Base-by-base conservation (phyloP, 441 rosid genomes). In the Adansonia gregorii region DNA sequence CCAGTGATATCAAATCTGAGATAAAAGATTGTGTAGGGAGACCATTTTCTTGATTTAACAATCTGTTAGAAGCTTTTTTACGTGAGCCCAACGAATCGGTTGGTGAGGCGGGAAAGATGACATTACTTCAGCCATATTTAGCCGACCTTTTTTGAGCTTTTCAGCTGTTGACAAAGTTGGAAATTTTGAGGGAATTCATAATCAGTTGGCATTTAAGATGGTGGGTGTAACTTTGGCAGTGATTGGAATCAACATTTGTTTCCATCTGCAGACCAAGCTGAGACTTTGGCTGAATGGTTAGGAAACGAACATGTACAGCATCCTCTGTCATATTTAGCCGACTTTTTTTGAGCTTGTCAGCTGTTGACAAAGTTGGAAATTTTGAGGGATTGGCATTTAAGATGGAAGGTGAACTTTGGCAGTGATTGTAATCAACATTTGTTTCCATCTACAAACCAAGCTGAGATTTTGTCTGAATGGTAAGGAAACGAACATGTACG, bases 381-480 rank as follows among this genome's bases (percentile, higher is more conserved):
- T 65, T 87, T 93, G 91, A 86, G 83, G 81, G 95, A 91, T 78
- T 46, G 74, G 81, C 72, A 73, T 80, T 78, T 48, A 92, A 86
- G 77, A 69, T 86, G 2, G 97, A 92, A 58, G 86, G 87, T 64
- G 97, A 95, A 83, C 81, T 91, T 69, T 95, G 98, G 97, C 94
- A 87, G 80, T 88, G 96, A 9, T 81, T 92, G 76, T 95, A 93
- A 72, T 87, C 95, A 6, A 81, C 92, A 1, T 92, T 95, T 54
- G 94, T 92, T 31, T 85, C 97, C 99, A 65, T 94, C 99, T 6
- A 81, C 78, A 35, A 90, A 94, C 59, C 97, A 92, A 80, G 93
- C 98, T 24, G 89, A 89, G 85, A 89, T 95, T 85, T 82, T 95
- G 85, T 84, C 87, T 2, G 97, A 91, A 56, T 95, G 99, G 98